Percentiles rank a stretch among this genome's conserved stretches.
phyloP scores from a whole-genome alignment of 176 grass and related monocot species.

The Triticum timopheevii region DNA sequence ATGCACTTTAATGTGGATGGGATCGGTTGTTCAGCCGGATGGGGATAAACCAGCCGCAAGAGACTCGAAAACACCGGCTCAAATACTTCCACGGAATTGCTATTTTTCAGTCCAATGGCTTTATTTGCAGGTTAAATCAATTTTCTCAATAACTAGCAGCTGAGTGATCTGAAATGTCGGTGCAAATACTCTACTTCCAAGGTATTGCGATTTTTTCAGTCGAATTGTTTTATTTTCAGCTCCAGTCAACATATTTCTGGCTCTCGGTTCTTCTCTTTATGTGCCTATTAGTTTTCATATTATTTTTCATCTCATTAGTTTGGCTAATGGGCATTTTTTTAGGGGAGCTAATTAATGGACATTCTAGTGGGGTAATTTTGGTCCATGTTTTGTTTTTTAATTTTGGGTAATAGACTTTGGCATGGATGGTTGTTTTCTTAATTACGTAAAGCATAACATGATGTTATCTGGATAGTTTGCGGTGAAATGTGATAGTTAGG shows the following conservation, averaged over 20 bases:
- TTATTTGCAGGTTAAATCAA: no score
- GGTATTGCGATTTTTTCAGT: no score
- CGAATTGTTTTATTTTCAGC: no score
- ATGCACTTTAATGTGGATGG: background rate
- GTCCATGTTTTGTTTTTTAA: background rate
- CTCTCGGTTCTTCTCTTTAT: no score
- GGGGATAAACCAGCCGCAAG: background rate
- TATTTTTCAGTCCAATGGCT: no score
- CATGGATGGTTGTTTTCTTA: background rate
- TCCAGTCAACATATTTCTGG: accelerated
- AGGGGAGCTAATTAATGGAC: no score
- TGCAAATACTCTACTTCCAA: no score
- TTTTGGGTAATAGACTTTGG: background rate
- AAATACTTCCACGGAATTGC: background rate
- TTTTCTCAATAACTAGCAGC: no score
- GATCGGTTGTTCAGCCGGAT: background rate
- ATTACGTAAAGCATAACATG: no score
- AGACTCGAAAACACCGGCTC: background rate
- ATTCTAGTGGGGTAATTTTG: background rate
- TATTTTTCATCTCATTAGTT: background rate
- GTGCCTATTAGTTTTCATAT: background rate
- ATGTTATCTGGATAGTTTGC: no score
- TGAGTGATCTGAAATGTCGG: no score
- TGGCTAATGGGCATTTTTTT: background rate
- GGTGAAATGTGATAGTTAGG: background rate